A percentile compares a stretch with the other conserved stretches of the same genome.
Evolutionary conservation across 768 basidiomycete species (phyloP).

Genomic region (Mrakia frigida): DNA sequence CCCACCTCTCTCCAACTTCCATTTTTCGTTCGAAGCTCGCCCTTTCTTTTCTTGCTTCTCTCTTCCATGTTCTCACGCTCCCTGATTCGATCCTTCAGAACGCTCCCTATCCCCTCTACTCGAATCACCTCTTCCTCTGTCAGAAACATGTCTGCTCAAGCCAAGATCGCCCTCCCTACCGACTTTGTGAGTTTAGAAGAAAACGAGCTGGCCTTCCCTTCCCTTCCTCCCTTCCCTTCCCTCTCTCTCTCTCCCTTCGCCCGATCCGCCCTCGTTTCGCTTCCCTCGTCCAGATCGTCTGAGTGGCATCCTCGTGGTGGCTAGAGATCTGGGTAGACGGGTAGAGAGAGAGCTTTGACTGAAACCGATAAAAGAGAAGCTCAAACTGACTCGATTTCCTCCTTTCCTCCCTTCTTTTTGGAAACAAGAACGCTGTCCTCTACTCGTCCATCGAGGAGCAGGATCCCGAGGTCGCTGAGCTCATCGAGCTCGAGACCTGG

Average conservation of each 20-base stretch:
- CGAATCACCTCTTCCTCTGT: slow-evolving; percentile 24
- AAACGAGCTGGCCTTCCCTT: neutral
- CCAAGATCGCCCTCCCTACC: slow-evolving; percentile 44
- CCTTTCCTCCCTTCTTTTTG: neutral
- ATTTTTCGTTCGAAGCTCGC: neutral
- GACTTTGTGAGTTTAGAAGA: slow-evolving; percentile 47
- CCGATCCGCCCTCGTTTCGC: too few relatives aligned
- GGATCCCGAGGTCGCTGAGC: slow-evolving; percentile 92
- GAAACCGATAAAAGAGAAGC: neutral
- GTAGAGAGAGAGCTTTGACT: too few relatives aligned
- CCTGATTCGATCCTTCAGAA: slow-evolving; percentile 32
- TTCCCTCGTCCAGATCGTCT: too few relatives aligned
- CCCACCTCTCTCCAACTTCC: too few relatives aligned
- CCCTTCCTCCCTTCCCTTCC: neutral
- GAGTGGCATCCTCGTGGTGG: too few relatives aligned
- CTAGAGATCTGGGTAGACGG: too few relatives aligned
- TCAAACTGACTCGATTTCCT: neutral
- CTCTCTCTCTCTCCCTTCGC: neutral
- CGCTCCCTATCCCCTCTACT: slow-evolving; percentile 26
- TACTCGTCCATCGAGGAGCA: slow-evolving; percentile 82
- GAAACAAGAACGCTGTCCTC: slow-evolving; percentile 83
- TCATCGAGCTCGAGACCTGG: slow-evolving; percentile 96
- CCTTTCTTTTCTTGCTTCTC: neutral
- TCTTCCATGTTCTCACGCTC: slow-evolving; percentile 29
- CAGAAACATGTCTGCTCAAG: slow-evolving; percentile 42